These are phyloP conservation scores for Chrysanthemum makinoi DNA, from an alignment of 129 eudicot genomes.

Conservation along the genomic window DNA sequence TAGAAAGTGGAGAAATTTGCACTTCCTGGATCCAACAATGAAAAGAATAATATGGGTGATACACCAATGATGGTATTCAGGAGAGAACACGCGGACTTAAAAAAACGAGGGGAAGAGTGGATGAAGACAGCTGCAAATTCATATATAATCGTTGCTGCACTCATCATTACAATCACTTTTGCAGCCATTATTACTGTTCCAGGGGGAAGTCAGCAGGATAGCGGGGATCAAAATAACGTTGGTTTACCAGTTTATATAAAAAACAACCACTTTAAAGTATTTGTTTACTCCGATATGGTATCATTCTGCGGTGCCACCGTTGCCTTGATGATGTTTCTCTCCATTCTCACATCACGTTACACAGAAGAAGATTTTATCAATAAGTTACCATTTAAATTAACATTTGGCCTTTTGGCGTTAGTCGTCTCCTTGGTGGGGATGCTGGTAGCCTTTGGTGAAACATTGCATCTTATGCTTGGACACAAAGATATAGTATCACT, in stretches of 20 bases:
- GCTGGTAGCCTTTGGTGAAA: not conserved
- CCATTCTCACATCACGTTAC: constrained; percentile 28
- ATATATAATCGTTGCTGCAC: constrained; percentile 25
- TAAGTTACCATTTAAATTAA: constrained; percentile 13
- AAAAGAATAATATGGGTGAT: not conserved
- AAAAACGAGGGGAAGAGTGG: constrained; percentile 25
- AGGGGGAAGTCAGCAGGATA: constrained; percentile 24
- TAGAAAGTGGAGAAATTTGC: constrained; percentile 7
- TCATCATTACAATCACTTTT: constrained; percentile 28
- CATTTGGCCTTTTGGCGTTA: not conserved
- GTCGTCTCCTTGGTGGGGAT: constrained; percentile 12
- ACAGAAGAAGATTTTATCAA: constrained; percentile 22
- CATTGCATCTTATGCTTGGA: constrained; percentile 7
- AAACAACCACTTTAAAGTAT: too few species aligned
- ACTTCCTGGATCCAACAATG: not conserved
- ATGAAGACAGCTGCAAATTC: constrained; percentile 28
- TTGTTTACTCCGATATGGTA: not conserved
- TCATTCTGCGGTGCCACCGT: constrained; percentile 12
- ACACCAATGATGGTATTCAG: constrained; percentile 27
- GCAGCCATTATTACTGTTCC: constrained; percentile 36
- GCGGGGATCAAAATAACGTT: too few species aligned
- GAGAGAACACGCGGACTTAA: constrained; percentile 13
- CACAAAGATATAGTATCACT: too few species aligned
- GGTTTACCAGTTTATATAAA: too few species aligned
- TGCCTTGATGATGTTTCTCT: constrained; percentile 16